Evolutionary conservation across 2,329 filamentous ascomycete genomes (phyloP), one percentile per base, ranked within the genome.

Genomic region (Calonectria hawksworthii): DNA sequence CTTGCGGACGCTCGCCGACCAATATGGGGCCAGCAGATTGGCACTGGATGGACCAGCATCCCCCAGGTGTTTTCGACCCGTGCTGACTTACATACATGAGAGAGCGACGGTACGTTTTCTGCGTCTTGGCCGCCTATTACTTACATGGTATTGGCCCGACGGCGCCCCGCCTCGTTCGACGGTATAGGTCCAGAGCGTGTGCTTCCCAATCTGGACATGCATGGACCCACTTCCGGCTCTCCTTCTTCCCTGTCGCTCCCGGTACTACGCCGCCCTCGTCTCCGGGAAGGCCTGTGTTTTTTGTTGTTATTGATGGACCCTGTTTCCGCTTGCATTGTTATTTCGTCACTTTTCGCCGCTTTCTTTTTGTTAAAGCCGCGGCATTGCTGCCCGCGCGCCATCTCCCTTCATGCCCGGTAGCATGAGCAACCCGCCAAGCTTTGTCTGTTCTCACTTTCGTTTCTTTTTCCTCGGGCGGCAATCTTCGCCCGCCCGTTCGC

Each of bases 51-150:
- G 50, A 4, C 56, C n/a, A 61, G 56, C 32, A 26, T 61, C 36
- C 47, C 44, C 61, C 26, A 64, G 51, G 52, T 32, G 52, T 63
- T 68, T 65, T 68, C 63, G 41, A 67, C 23, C 63, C 44, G 64
- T 68, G 64, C 70, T 68, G 34, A 68, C 70, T 68, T 68, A 69
- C 71, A 73, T 69, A 65, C 65, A 73, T 69, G 26, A 44, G 23
- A 13, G 51, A 38, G n/a, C 51, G 14, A 65, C 47, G 23, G 63
- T 65, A 65, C 61, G 26, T 64, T 44, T 64, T 30, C 36, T 44
- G 61, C 61, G 36, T 47, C 36, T 47, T 44, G 61, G 61, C 36
- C 59, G 34, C 23, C 61, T 21, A 52, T 67, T 59, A 72, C 70
- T 72, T 72, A 73, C 70, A 73, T 59, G 21, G 66, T 32, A 68